Percentiles rank a stretch among this genome's conserved stretches.
phyloP scores from a whole-genome alignment of 805 yeast species.

The Zygosaccharomyces lentus region DNA sequence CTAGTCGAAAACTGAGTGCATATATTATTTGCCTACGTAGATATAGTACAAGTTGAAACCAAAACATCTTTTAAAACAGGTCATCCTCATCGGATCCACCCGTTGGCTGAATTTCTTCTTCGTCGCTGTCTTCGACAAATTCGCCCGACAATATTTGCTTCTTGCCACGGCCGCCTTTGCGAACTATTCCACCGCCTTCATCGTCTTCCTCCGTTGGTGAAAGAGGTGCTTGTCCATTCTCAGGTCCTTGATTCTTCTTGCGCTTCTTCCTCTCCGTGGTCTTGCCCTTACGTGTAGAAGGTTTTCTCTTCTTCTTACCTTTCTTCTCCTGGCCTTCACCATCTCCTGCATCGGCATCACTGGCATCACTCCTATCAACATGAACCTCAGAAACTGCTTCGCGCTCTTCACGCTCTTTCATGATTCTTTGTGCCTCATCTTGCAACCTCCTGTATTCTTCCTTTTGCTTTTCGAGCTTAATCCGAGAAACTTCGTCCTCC shows the following conservation, averaged over 20 bases:
- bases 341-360: slow-evolving; percentile 34
- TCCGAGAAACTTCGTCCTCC: slow-evolving; percentile 46
- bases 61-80: slow-evolving; percentile 14
- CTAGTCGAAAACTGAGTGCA: slow-evolving; percentile 14
- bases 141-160: slow-evolving; percentile 36
- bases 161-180: slow-evolving; percentile 25
- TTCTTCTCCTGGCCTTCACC: slow-evolving; percentile 29
- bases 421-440: slow-evolving; percentile 55
- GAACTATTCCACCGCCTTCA: slow-evolving; percentile 25
- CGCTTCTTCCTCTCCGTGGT: slow-evolving; percentile 26
- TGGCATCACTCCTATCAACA: slow-evolving; percentile 37
- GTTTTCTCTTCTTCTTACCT: slow-evolving; percentile 22
- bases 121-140: slow-evolving; percentile 42
- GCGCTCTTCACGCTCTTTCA: slow-evolving; percentile 48
- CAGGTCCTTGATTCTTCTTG: slow-evolving; percentile 19
- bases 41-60: slow-evolving; percentile 2
- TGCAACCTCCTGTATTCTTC: slow-evolving; percentile 48
- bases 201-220: slow-evolving; percentile 29
- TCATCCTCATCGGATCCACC: slow-evolving; percentile 14
- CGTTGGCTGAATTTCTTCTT: slow-evolving; percentile 22
- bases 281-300: slow-evolving; percentile 38
- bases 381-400: slow-evolving; percentile 41
- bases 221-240: slow-evolving; percentile 13
- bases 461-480: slow-evolving; percentile 46
- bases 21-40: background rate